Base-by-base conservation (phyloP, 805 yeast genomes). In the Priceomyces castillae region DNA sequence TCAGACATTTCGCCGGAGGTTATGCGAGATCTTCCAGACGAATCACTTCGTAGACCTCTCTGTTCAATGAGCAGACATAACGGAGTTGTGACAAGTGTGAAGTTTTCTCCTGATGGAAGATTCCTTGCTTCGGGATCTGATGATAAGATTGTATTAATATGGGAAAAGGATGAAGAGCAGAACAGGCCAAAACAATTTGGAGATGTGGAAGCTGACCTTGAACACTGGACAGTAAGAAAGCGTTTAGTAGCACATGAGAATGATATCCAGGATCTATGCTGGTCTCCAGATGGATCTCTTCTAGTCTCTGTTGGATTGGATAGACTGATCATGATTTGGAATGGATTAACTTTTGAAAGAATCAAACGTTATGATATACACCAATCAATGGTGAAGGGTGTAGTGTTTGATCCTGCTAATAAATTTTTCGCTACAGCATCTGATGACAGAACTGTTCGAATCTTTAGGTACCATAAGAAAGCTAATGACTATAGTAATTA, bases 361-460 rank as follows among this genome's bases (percentile, higher is more conserved):
- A 80, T 92, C 44, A 89, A 88, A 59, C 71, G 96, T 25, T 86
- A 89, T 54, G 97, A 92, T 57, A 84, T 90, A 17, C 99, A 94
- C 62, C 95, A 89, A 59, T 86, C 96, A 2, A 92, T 87, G 67
- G 97, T 94, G 20, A 94, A 94, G 64, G 98, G 99, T 44, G 87
- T 94, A 10, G 92, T 92, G 1, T 94, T 94, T 64, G 99, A 94
- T 61, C 99, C 99, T 0, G 99, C 99, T 2, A 90, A 90, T 62
- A 94, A 94, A 66, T 94, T 89, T 62, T 94, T 94, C 69, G 97
- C 96, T 6, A 92, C 99, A 0, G 90, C 95, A 17, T 86, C 96
- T 1, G 99, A 94, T 64, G 99, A 94, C 64, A 74, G 99, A 57
- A 85, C 97, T 0, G 82, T 92, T 39, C 77, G 95, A 46, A 80